Base-by-base conservation (phyloP, 805 yeast genomes). In the Wilhelminamyces savonicus region DNA sequence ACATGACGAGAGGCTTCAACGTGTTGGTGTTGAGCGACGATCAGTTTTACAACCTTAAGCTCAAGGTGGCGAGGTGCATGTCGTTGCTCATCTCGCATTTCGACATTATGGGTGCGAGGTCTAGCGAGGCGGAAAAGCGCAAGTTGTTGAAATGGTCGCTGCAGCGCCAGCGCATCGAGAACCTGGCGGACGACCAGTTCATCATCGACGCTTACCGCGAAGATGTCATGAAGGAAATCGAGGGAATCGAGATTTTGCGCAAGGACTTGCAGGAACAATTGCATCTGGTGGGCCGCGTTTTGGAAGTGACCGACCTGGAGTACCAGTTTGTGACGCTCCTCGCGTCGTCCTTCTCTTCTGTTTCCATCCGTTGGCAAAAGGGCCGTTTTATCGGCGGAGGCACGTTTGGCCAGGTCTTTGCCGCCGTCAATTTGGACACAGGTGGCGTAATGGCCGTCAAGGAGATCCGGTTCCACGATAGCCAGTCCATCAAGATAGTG, bases 361-460 rank as follows among this genome's bases (percentile, higher is more conserved):
- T 88, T 17, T 81, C 96, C 1, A 86, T 92, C 39, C 77, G 95
- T 56, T 92, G 98, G 98, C 97, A 92, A 54, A 94, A 90, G 60
- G 94, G 96, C 27, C 76, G 79, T 38, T 85, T 78, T 47, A 75
- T 92, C 46, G 98, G 98, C 2, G 90, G 95, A 25, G 98, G 98
- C 24, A 76, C 96, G 0, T 92, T 90, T 66, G 98, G 98, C 5
- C 77, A 82, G 35, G 98, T 92, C 3, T 92, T 74, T 55, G 87
- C 92, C 0, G 95, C 97, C 0, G 79, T 85, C 14, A 87, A 90
- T 50, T 70, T 92, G 37, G 97, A 90, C 43, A 85, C 94, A 12
- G 97, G 97, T 52, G 94, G 88, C 30, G 81, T 88, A 3, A 78
- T 92, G 82, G 98, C 98, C 0, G 98, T 92, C 20, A 92, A 92